Evolutionary conservation across 768 basidiomycete genomes (phyloP), one percentile per base, ranked within the genome.

Genomic region (Xerocomellus dryophilus): DNA sequence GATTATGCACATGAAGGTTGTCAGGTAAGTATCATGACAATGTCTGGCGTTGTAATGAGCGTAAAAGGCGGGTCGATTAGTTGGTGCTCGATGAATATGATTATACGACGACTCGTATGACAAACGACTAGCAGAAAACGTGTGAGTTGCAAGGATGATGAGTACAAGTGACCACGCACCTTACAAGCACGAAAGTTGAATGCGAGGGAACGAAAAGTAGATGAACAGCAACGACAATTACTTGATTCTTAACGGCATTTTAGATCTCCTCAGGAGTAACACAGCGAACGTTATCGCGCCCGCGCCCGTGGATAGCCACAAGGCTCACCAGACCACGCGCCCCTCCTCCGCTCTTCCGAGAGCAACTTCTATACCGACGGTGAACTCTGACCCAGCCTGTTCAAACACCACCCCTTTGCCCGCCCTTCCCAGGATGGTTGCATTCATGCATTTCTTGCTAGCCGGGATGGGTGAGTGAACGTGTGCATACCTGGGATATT

Each of bases 291-390:
- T 41, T 21, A 43, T 29, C 39, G 20, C 27, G 23, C 39, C 41
- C 21, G 14, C 21, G 20, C 27, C 49, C 32, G 29, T 20, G 43
- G 41, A 36, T 12, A 15, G 47, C 29, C 32, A 42, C 36, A 27
- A 34, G 43, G 47, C n/a, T 67, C 51, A 70, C 68, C 70, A 69
- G 20, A 70, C 54, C 1, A 68, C 61, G 2, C 66, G 59, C 6
- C 71, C 68, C 41, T 72, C 70, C 35, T 70, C 69, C 23, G 68
- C 71, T 44, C 66, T 60, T 53, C 69, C 68, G 18, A 70, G 57
- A 21, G 68, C 64, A 11, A 70, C 65, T 40, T 70, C 70, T 27
- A 72, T 53, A 15, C 69, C 71, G 27, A 67, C 57, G 1, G 61
- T 61, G 25, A 60, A 71, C 43, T 63, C 66, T 29, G 64, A 61